Conservation (phyloP, 2,329 filamentous ascomycete genomes). For the Fusarium setosum region DNA sequence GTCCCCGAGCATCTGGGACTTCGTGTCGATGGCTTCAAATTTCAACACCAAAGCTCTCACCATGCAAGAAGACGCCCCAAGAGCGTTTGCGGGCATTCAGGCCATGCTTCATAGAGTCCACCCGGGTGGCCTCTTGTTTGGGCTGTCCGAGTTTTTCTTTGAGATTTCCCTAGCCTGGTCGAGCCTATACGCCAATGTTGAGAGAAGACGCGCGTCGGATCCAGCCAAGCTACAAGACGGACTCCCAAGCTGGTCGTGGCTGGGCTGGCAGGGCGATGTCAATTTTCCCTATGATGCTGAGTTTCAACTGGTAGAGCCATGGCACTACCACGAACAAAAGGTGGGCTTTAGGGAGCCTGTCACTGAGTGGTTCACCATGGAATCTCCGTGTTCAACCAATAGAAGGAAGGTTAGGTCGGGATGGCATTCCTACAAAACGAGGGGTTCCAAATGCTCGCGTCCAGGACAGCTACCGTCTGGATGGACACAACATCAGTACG, state of each 20-base stretch:
- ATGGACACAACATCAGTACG: not conserved
- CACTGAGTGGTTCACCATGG: slow-evolving; percentile 9
- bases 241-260: slow-evolving; percentile 26
- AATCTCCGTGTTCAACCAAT: not conserved
- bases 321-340: slow-evolving; percentile 22
- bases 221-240: not conserved
- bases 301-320: slow-evolving; percentile 9
- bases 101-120: slow-evolving; percentile 23
- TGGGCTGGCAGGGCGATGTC: slow-evolving; percentile 20
- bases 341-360: slow-evolving; percentile 12
- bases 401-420: slow-evolving; percentile 7
- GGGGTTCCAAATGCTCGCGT: not conserved
- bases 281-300: slow-evolving; percentile 17
- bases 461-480: not conserved
- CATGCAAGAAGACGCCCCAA: slow-evolving; percentile 17
- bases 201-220: not conserved
- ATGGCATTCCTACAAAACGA: slow-evolving; percentile 9
- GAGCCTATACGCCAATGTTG: slow-evolving; percentile 12
- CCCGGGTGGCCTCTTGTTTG: slow-evolving; percentile 16
- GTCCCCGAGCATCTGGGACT: slow-evolving; percentile 20
- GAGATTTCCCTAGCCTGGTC: slow-evolving; percentile 14
- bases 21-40: slow-evolving; percentile 4
- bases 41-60: slow-evolving; percentile 23
- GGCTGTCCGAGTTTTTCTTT: slow-evolving; percentile 19
- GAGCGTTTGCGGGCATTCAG: slow-evolving; percentile 18